Conservation (phyloP, 371 early-diverging fungal species). For the Blakeslea trispora region DNA sequence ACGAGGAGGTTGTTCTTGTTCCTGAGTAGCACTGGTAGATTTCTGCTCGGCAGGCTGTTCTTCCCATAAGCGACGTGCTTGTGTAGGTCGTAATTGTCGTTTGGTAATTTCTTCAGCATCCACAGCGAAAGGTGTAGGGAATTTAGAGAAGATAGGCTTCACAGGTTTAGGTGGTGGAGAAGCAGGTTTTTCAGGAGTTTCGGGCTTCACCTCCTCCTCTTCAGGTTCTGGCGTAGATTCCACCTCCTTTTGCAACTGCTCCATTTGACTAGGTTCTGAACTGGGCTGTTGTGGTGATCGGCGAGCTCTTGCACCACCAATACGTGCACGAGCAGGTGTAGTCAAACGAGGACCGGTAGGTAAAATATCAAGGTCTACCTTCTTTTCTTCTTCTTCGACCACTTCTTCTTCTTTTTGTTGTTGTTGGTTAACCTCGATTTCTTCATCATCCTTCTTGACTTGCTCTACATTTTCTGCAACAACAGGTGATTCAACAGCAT, state of each 20-base stretch:
- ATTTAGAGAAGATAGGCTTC: constrained; percentile 68
- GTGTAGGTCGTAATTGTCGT: constrained; percentile 43
- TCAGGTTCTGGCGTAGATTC: constrained; percentile 2
- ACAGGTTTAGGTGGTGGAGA: constrained; percentile 57
- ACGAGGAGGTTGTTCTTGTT: constrained; percentile 32
- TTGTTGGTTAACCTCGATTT: constrained; percentile 5
- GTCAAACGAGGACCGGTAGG: constrained; percentile 50
- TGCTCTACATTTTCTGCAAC: constrained; percentile 3
- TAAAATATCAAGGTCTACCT: constrained; percentile 15
- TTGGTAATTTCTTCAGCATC: constrained; percentile 41
- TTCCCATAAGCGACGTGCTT: constrained; percentile 43
- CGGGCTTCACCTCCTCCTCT: constrained; percentile 25
- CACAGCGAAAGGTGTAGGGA: constrained; percentile 64
- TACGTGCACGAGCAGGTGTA: constrained; percentile 36
- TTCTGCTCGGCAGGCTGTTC: constrained; percentile 16
- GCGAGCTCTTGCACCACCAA: constrained; percentile 29
- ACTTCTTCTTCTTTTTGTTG: constrained; percentile 7
- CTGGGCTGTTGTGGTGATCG: constrained; percentile 28
- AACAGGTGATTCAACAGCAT: not conserved
- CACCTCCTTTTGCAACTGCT: constrained; percentile 43
- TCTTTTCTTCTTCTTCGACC: constrained; percentile 17
- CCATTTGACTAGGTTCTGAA: constrained; percentile 47
- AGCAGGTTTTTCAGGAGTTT: constrained; percentile 22
- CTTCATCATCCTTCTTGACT: constrained; percentile 4
- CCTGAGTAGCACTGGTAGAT: constrained; percentile 26